phyloP scores from a whole-genome alignment of 148 eudicot species.

The Polygonum maritimum region DNA sequence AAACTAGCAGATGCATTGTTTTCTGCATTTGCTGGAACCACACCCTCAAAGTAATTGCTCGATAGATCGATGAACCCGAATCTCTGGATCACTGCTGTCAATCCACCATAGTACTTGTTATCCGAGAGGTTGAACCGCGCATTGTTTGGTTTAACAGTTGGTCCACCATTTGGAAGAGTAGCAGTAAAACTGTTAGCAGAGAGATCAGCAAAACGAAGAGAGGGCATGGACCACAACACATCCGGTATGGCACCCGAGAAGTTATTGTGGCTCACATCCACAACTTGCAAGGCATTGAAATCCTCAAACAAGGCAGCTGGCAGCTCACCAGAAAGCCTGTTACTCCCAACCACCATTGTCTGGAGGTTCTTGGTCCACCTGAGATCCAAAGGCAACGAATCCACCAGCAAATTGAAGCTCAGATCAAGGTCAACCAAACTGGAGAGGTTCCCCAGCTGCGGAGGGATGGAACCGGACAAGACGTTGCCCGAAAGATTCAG shows the following conservation, averaged over 20 bases:
- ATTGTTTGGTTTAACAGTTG: conserved; percentile 29
- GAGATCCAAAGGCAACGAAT: conserved; percentile 47
- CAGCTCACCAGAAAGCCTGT: conserved; percentile 47
- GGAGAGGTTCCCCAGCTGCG: conserved; percentile 62
- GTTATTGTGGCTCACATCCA: conserved; percentile 44
- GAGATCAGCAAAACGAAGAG: conserved; percentile 45
- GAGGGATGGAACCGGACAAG: conserved; percentile 54
- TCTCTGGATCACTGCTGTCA: conserved; percentile 34
- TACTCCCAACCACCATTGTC: conserved; percentile 43
- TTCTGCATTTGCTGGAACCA: conserved; percentile 31
- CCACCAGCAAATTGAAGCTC: conserved; percentile 44
- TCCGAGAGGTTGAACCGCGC: conserved; percentile 49
- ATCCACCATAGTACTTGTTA: conserved; percentile 57
- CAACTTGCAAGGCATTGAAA: conserved; percentile 39
- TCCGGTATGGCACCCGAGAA: conserved; percentile 57
- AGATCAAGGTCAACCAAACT: conserved; percentile 83
- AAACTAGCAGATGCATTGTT: conserved; percentile 23
- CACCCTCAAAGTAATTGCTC: conserved; percentile 67
- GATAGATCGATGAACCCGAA: conserved; percentile 48
- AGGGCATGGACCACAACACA: conserved; percentile 51
- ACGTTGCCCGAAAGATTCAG: conserved; percentile 63
- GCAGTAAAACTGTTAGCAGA: conserved; percentile 74
- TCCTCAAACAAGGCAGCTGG: conserved; percentile 44
- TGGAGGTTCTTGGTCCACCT: conserved; percentile 52
- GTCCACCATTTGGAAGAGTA: conserved; percentile 32